phyloP scores from a whole-genome alignment of 2,329 filamentous ascomycete genomes.

The Colletotrichum tanaceti region DNA sequence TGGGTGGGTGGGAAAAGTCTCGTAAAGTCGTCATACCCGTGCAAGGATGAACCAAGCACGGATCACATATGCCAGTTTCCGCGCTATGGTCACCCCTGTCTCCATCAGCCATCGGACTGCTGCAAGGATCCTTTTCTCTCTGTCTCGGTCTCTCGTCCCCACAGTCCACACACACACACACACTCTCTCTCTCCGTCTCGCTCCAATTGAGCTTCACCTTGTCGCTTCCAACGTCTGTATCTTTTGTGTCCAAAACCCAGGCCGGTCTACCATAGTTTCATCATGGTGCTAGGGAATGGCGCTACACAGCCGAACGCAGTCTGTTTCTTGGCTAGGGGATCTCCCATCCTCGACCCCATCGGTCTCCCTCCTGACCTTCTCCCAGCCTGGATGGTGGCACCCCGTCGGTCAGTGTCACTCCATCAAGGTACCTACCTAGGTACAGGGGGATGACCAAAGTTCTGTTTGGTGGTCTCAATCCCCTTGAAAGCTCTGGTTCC shows the following conservation, averaged over 20 bases:
- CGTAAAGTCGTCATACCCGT: slow-evolving; percentile 34
- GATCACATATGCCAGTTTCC: slow-evolving; percentile 13
- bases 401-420: slow-evolving; percentile 19
- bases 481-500: neutral
- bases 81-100: slow-evolving; percentile 15
- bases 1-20: slow-evolving; percentile 16
- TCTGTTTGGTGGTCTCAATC: slow-evolving; percentile 2
- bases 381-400: slow-evolving; percentile 5
- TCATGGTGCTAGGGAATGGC: neutral
- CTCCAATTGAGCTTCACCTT: slow-evolving; percentile 22
- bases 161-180: neutral
- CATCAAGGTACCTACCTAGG: slow-evolving; percentile 30
- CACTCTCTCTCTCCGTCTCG: neutral
- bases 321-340: neutral
- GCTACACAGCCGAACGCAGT: neutral
- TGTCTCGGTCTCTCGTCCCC: slow-evolving; percentile 4
- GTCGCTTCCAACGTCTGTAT: neutral
- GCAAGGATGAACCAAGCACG: slow-evolving; percentile 38
- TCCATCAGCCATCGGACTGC: slow-evolving; percentile 33
- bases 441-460: neutral
- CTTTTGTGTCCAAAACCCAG: neutral
- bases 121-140: slow-evolving; percentile 8
- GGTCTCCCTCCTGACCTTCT: neutral
- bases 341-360: neutral
- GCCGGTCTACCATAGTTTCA: slow-evolving; percentile 4